These are phyloP conservation scores for Coprinopsis strossmayeri DNA, from an alignment of 768 basidiomycete genomes.

Conservation along the genomic window DNA sequence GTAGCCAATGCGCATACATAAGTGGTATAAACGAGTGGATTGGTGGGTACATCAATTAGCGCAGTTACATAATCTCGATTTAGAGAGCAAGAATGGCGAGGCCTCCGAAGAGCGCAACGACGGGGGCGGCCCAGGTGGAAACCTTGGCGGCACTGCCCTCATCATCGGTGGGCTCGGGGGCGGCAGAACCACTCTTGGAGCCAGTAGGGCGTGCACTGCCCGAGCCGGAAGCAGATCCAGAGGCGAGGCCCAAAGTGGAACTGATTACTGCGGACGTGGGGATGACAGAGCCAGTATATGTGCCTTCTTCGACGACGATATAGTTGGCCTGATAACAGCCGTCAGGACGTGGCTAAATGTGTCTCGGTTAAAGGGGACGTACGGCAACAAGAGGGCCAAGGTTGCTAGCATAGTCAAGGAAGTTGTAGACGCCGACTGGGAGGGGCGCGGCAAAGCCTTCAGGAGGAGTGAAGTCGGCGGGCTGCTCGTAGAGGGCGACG, in stretches of 20 bases:
- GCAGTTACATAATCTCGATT: not conserved
- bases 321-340: constrained; percentile 76
- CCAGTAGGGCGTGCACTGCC: constrained; percentile 12
- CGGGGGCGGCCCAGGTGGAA: constrained; percentile 4
- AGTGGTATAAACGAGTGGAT: constrained; percentile 3
- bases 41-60: not conserved
- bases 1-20: too few species aligned
- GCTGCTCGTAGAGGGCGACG: constrained; percentile 59
- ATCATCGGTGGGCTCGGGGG: not conserved
- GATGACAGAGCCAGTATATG: constrained; percentile 41
- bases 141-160: not conserved
- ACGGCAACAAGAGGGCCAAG: constrained; percentile 61
- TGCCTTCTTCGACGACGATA: constrained; percentile 68
- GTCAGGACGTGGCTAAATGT: too few species aligned
- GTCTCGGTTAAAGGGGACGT: constrained; percentile 12
- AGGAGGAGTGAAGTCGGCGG: constrained; percentile 55
- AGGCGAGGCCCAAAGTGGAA: constrained; percentile 40
- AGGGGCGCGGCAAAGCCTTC: constrained; percentile 42
- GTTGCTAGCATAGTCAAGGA: constrained; percentile 53
- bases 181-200: constrained; percentile 8
- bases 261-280: constrained; percentile 62
- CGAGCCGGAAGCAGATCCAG: constrained; percentile 11
- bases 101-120: constrained; percentile 6
- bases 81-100: constrained; percentile 8
- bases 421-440: constrained; percentile 49